Percentiles rank a stretch among this genome's conserved stretches.
Conservation (phyloP, 768 basidiomycete species). For the Mycena indigotica region DNA sequence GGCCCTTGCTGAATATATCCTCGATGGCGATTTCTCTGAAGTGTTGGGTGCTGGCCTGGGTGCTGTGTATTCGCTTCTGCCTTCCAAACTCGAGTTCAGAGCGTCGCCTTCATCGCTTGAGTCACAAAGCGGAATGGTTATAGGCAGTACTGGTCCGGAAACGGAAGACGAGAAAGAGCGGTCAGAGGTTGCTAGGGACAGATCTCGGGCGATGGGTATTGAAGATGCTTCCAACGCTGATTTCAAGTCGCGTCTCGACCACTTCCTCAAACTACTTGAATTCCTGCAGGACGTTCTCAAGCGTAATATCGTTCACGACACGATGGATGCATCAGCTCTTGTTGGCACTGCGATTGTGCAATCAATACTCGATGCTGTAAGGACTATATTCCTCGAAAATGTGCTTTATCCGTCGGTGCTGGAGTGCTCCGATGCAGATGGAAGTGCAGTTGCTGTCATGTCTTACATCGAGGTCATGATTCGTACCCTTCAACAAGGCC, state of each 20-base stretch:
- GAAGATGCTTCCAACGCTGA: constrained; percentile 76
- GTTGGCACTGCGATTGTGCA: constrained; percentile 83
- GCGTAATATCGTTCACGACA: constrained; percentile 57
- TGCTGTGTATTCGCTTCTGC: constrained; percentile 90
- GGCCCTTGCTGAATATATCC: constrained; percentile 88
- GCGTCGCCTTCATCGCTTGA: constrained; percentile 43
- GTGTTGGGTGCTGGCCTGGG: constrained; percentile 92
- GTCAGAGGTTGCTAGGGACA: constrained; percentile 50
- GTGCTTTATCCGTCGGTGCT: constrained; percentile 91
- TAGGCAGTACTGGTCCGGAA: constrained; percentile 64
- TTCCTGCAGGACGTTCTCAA: constrained; percentile 88
- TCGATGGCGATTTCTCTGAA: constrained; percentile 98
- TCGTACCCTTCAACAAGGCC: constrained; percentile 68
- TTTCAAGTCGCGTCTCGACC: constrained; percentile 79
- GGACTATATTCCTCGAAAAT: constrained; percentile 87
- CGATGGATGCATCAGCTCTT: constrained; percentile 59
- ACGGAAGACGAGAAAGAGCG: constrained; percentile 59
- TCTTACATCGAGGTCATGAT: constrained; percentile 92
- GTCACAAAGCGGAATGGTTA: constrained; percentile 61
- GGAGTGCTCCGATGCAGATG: constrained; percentile 89
- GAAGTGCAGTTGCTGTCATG: constrained; percentile 95
- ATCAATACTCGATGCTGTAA: constrained; percentile 80
- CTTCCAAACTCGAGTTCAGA: constrained; percentile 79
- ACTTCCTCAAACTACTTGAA: constrained; percentile 87
- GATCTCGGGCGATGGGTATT: constrained; percentile 61